A percentile compares a stretch with the other conserved stretches of the same genome.
These are phyloP conservation scores for Nissolia schottii DNA, from an alignment of 306 rosid genomes.

Conservation along the genomic window DNA sequence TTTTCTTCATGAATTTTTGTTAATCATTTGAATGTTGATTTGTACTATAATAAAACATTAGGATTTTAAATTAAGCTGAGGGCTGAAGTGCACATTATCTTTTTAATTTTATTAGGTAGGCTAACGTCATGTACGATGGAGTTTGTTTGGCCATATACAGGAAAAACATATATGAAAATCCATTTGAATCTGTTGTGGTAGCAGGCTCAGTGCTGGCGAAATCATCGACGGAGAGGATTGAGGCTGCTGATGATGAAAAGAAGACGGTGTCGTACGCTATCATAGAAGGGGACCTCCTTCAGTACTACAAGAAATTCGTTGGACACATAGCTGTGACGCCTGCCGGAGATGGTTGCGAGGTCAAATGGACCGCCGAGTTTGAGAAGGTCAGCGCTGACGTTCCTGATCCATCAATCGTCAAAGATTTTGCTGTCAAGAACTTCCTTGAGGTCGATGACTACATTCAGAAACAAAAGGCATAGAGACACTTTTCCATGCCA, in stretches of 20 bases:
- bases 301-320: constrained; percentile 63
- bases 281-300: constrained; percentile 72
- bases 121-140: no score
- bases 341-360: constrained; percentile 51
- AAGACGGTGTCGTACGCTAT: constrained; percentile 46
- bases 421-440: constrained; percentile 75
- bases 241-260: constrained; percentile 47
- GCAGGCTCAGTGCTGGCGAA: constrained; percentile 65
- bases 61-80: no score
- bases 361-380: constrained; percentile 67
- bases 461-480: constrained; percentile 23
- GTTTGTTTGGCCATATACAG: no score
- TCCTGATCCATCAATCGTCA: constrained; percentile 57
- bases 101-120: no score
- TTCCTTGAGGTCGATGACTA: constrained; percentile 65
- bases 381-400: constrained; percentile 49
- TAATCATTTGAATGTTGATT: no score
- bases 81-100: no score
- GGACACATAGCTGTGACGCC: constrained; percentile 44
- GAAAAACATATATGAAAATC: no score
- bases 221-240: constrained; percentile 55
- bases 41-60: no score
- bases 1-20: no score
- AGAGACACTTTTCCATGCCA: constrained; percentile 6
- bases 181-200: not conserved